Percentiles rank a stretch among this genome's conserved stretches.
These are phyloP conservation scores for Penicillium soppii DNA, from an alignment of 495 filamentous ascomycete species.

Conservation along the genomic window DNA sequence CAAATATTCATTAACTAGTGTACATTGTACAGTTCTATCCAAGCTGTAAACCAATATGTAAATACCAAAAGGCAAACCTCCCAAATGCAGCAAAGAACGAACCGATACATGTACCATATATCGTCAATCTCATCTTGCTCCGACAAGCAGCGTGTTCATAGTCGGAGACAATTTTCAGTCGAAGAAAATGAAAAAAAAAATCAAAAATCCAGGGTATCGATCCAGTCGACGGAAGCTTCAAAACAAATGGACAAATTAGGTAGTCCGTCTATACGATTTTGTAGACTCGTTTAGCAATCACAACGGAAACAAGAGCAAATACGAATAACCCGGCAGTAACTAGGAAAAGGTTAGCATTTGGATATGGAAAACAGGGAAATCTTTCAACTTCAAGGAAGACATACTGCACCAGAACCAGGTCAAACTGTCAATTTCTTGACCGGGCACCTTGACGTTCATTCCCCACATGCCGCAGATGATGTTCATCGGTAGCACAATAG, in stretches of 20 bases:
- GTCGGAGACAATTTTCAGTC: not conserved
- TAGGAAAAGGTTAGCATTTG: constrained; percentile 12
- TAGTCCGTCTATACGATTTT: constrained; percentile 53
- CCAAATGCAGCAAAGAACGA: not conserved
- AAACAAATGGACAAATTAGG: not conserved
- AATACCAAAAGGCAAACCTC: not conserved
- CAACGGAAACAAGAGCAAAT: constrained; percentile 77
- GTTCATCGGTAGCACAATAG: constrained; percentile 96
- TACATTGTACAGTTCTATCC: constrained; percentile 7
- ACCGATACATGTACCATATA: not conserved
- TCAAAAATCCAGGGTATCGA: constrained; percentile 4
- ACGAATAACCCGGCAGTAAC: constrained; percentile 73
- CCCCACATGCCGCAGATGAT: constrained; percentile 98
- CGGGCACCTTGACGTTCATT: constrained; percentile 96
- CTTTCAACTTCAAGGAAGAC: constrained; percentile 14
- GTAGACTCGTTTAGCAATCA: constrained; percentile 78
- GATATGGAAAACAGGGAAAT: not conserved
- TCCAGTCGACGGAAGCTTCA: not conserved
- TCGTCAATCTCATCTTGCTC: not conserved
- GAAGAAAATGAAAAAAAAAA: not conserved
- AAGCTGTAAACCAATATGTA: not conserved
- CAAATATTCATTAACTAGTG: not conserved
- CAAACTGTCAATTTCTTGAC: constrained; percentile 68
- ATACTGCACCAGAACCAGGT: constrained; percentile 65
- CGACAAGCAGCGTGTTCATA: not conserved